phyloP scores from a whole-genome alignment of 768 basidiomycete species.

The Russula ochroleuca region DNA sequence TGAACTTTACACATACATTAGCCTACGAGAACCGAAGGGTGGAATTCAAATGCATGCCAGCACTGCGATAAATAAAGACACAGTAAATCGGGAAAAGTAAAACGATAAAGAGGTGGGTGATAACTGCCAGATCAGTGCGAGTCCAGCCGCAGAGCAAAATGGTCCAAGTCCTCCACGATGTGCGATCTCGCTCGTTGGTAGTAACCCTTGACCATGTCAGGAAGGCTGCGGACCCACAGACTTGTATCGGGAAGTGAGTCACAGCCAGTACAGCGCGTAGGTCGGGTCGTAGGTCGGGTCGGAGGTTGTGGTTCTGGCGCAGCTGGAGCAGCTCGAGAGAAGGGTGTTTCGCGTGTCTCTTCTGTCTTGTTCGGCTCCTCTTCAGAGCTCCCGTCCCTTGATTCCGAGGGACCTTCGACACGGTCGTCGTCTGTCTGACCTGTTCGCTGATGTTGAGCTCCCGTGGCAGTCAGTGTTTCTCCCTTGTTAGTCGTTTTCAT shows the following conservation, averaged over 20 bases:
- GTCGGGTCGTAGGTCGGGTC: background rate
- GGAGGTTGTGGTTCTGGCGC: background rate
- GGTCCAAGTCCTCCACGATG: background rate
- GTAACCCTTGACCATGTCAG: background rate
- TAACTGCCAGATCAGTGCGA: background rate
- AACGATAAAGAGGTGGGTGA: background rate
- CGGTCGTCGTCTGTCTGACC: background rate
- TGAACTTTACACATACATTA: background rate
- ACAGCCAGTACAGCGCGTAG: constrained; percentile 3
- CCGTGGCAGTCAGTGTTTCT: too few species aligned
- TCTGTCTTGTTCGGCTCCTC: background rate
- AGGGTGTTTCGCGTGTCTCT: background rate
- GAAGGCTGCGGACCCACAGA: background rate
- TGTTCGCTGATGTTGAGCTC: background rate
- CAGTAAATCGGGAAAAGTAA: background rate
- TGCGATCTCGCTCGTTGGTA: background rate
- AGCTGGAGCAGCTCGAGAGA: background rate
- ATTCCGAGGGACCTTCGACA: background rate
- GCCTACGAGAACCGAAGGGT: background rate
- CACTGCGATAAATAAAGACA: background rate
- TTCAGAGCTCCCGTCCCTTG: background rate
- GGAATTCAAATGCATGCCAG: background rate
- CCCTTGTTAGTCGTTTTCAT: too few species aligned
- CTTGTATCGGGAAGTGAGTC: constrained; percentile 6
- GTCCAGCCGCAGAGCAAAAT: background rate